phyloP scores from a whole-genome alignment of 2,329 filamentous ascomycete species.

The Alternaria dauci region DNA sequence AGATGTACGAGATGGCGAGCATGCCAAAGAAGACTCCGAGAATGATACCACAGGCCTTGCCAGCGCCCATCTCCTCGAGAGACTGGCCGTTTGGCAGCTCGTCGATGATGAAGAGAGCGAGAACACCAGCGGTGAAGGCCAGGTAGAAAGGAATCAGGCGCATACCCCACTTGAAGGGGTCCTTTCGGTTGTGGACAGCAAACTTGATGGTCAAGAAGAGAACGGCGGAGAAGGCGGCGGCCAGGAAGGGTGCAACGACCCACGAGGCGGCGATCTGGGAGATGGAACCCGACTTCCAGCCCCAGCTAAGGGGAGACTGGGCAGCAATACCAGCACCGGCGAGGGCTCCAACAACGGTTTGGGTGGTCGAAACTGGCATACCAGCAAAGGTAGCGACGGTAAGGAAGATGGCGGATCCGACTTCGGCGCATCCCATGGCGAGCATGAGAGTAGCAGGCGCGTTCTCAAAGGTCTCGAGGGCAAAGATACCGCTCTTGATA shows the following conservation, averaged over 20 bases:
- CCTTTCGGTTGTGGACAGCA: constrained; percentile 58
- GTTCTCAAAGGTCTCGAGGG: constrained; percentile 56
- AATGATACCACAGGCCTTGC: constrained; percentile 40
- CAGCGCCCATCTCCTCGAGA: constrained; percentile 41
- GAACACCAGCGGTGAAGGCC: constrained; percentile 58
- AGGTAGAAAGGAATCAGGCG: constrained; percentile 61
- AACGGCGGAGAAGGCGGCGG: constrained; percentile 58
- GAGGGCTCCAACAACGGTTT: constrained; percentile 68
- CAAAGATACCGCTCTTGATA: constrained; percentile 68
- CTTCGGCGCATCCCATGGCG: constrained; percentile 65
- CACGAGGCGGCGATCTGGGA: constrained; percentile 56
- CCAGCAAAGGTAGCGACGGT: constrained; percentile 64
- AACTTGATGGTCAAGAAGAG: constrained; percentile 62
- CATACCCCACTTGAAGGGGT: constrained; percentile 61
- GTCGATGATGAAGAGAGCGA: constrained; percentile 67
- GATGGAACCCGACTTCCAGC: constrained; percentile 37
- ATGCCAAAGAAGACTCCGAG: constrained; percentile 39
- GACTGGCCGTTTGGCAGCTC: constrained; percentile 50
- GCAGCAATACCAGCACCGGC: constrained; percentile 67
- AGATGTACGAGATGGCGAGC: constrained; percentile 34
- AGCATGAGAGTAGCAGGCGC: constrained; percentile 65
- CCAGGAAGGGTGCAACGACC: constrained; percentile 60
- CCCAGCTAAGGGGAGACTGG: constrained; percentile 36
- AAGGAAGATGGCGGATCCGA: constrained; percentile 39
- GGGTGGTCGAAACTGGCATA: constrained; percentile 68